Evolutionary conservation across 1,139 yeast species (phyloP).

Genomic region (Saccharomyces hybrid): DNA sequence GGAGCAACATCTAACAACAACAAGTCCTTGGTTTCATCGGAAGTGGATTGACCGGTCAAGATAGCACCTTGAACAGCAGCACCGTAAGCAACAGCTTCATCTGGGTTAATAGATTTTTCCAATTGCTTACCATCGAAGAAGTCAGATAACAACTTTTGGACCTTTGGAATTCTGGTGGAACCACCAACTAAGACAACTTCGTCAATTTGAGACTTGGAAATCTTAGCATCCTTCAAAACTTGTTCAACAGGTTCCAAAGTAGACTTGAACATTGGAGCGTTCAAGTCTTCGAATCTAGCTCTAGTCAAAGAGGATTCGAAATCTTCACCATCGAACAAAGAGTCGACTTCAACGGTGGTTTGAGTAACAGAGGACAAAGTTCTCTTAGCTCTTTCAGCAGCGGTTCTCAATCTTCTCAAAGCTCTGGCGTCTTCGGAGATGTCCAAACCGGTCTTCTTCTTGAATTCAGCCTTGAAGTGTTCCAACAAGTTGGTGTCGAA

Average conservation of each 20-base stretch:
- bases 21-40: slow-evolving; percentile 91
- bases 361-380: slow-evolving; percentile 91
- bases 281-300: slow-evolving; percentile 96
- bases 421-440: slow-evolving; percentile 87
- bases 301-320: slow-evolving; percentile 91
- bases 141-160: slow-evolving; percentile 91
- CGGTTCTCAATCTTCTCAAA: slow-evolving; percentile 92
- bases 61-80: slow-evolving; percentile 98
- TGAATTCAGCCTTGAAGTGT: slow-evolving; percentile 86
- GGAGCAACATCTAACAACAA: slow-evolving; percentile 95
- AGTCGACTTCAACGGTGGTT: slow-evolving; percentile 91
- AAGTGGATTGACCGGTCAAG: slow-evolving; percentile 91
- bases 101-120: slow-evolving; percentile 92
- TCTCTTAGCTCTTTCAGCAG: slow-evolving; percentile 98
- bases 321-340: slow-evolving; percentile 89
- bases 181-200: slow-evolving; percentile 98
- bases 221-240: slow-evolving; percentile 88
- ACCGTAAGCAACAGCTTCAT: slow-evolving; percentile 98
- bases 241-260: slow-evolving; percentile 94
- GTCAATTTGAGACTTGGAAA: slow-evolving; percentile 75
- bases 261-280: slow-evolving; percentile 87
- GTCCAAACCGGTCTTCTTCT: slow-evolving; percentile 89
- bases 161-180: slow-evolving; percentile 97
- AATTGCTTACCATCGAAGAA: slow-evolving; percentile 95
- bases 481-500: slow-evolving; percentile 91